Evolutionary conservation across 352 stramenopile species (phyloP), one percentile per base, ranked within the genome.

Genomic region (Pythium graminicola): DNA sequence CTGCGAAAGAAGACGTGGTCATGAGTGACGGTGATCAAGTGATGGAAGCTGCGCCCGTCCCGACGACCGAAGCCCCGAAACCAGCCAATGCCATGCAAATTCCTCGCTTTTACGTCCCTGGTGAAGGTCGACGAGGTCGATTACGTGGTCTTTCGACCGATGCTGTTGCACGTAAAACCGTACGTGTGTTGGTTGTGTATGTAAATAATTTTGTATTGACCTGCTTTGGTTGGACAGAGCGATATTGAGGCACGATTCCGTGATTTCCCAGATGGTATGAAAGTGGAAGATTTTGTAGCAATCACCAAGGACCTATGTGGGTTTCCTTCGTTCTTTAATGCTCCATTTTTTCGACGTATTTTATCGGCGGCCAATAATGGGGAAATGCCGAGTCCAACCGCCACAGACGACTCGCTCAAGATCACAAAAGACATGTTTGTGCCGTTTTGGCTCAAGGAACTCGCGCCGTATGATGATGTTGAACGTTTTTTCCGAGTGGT

Each of bases 321-420:
- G 8, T 98, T 99, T 68, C 96, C 96, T n/a, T 97, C 92, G 19
- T 99, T 99, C 72, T 99, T 99, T 66, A 98, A 99, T 63, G 85
- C 86, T 27, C 93, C 95, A 38, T 86, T 99, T 28, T 99, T 98
- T 66, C 71, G 84, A 38, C 79, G 95, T 6, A 97, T 99, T 44
- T 50, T 83, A 14, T 56, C 65, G 27, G 70, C 61, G 1, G 41
- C 40, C 1, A 52, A 62, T 31, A 50, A 61, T 22, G 32, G 33
- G 35, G 29, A 57, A 36, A 27, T 40, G 55, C 50, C 17, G 24
- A 71, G 51, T 11, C 50, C 40, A 33, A 56, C 50, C 5, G 56
- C 44, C 14, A 60, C 43, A 2, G 60, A 79, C 22, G 50, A 69
- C 20, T 50, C 61, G 19, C 61, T 81, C 29, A 73, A 76, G 28